These are phyloP conservation scores for Euphrasia confusa DNA, from an alignment of 257 asterid genomes.

Conservation along the genomic window DNA sequence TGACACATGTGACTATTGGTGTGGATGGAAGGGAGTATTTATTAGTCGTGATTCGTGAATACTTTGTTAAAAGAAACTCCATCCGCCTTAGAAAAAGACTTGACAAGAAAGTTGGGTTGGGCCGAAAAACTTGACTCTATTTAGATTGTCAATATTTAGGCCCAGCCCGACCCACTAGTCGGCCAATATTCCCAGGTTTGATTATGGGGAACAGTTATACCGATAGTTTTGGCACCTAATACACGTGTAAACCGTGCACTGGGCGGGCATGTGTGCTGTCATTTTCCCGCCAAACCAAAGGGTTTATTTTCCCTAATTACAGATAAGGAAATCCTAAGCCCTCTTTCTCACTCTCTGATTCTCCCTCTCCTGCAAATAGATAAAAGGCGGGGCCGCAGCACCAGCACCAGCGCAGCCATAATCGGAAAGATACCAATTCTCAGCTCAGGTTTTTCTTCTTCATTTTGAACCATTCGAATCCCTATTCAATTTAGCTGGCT, in stretches of 20 bases:
- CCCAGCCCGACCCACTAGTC: too few species aligned
- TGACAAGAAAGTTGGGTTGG: too few species aligned
- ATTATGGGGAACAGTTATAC: too few species aligned
- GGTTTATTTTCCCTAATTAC: conserved; percentile 29
- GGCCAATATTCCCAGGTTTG: too few species aligned
- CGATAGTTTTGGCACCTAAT: too few species aligned
- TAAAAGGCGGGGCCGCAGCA: conserved; percentile 25
- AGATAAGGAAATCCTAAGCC: conserved; percentile 13
- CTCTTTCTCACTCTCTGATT: conserved; percentile 20
- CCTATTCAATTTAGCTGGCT: conserved; percentile 6
- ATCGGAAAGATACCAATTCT: conserved; percentile 7
- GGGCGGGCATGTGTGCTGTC: conserved; percentile 34
- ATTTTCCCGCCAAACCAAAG: conserved; percentile 53
- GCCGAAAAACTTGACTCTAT: too few species aligned
- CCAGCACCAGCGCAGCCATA: conserved; percentile 15
- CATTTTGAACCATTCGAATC: conserved; percentile 19
- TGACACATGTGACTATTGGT: too few species aligned
- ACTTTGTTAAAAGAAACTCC: too few species aligned
- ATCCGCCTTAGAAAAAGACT: too few species aligned
- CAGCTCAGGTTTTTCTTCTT: conserved; percentile 25
- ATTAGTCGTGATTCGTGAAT: too few species aligned
- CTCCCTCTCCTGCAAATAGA: conserved; percentile 29
- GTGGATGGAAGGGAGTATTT: too few species aligned
- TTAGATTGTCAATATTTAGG: too few species aligned
- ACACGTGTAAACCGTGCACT: conserved; percentile 26